Conservation (phyloP, 2,329 filamentous ascomycete species). For the Exutisphaerella laricina region DNA sequence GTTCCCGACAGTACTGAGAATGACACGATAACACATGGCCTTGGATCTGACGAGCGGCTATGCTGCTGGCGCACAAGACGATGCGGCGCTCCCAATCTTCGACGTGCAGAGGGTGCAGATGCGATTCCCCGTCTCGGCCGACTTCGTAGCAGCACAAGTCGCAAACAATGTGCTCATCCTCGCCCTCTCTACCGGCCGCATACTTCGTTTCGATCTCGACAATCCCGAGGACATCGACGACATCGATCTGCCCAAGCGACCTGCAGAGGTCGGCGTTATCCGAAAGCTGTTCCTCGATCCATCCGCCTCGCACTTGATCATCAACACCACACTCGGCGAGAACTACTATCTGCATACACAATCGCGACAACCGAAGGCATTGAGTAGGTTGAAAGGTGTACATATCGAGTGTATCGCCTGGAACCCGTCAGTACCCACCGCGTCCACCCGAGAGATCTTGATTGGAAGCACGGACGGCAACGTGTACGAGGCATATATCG, state of each 20-base stretch:
- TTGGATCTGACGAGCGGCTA: constrained; percentile 26
- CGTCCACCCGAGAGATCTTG: constrained; percentile 89
- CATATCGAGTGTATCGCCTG: constrained; percentile 85
- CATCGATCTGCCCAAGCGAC: constrained; percentile 92
- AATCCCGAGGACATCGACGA: constrained; percentile 95
- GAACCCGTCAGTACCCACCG: constrained; percentile 89
- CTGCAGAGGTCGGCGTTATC: constrained; percentile 85
- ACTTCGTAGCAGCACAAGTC: constrained; percentile 94
- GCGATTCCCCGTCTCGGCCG: constrained; percentile 87
- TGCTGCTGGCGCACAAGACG: constrained; percentile 31
- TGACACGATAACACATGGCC: constrained; percentile 20
- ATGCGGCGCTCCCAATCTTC: constrained; percentile 76
- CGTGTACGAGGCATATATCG: constrained; percentile 91
- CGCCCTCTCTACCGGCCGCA: constrained; percentile 84
- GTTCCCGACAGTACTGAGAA: no score
- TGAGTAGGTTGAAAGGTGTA: constrained; percentile 79
- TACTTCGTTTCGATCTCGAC: constrained; percentile 89
- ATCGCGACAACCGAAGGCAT: constrained; percentile 75
- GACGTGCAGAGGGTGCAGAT: constrained; percentile 88
- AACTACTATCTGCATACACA: constrained; percentile 98
- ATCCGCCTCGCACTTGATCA: constrained; percentile 86
- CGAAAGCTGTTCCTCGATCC: constrained; percentile 96
- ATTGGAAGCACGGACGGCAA: constrained; percentile 89
- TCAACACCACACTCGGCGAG: constrained; percentile 86
- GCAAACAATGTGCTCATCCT: constrained; percentile 95